Evolutionary conservation across 1,284 basidiomycete species (phyloP).

Genomic region (Fomitopsis palustris): DNA sequence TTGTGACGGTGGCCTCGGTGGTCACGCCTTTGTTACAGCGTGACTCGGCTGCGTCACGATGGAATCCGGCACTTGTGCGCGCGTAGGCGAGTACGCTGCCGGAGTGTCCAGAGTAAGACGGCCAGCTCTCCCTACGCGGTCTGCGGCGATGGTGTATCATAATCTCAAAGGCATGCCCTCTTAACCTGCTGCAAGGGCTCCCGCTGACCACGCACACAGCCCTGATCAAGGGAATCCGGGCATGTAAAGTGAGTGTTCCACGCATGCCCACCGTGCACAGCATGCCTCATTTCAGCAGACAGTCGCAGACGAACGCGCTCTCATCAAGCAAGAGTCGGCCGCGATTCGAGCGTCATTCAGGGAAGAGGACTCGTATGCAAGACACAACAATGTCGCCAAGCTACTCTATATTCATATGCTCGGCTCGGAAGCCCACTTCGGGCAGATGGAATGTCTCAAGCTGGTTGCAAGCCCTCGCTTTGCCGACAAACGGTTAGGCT

Average conservation of each 20-base stretch:
- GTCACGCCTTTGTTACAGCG: not conserved
- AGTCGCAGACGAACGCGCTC: constrained; percentile 94
- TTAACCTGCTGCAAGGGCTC: not conserved
- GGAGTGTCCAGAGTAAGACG: constrained; percentile 2
- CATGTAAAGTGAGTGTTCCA: constrained; percentile 72
- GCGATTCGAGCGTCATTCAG: constrained; percentile 97
- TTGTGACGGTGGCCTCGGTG: not conserved
- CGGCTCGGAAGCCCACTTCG: constrained; percentile 98
- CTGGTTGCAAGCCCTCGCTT: constrained; percentile 98
- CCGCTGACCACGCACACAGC: constrained; percentile 44
- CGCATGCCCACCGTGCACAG: constrained; percentile 15
- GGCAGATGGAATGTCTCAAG: constrained; percentile 99
- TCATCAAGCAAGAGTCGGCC: constrained; percentile 98
- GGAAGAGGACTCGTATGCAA: constrained; percentile 91
- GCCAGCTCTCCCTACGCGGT: constrained; percentile 5
- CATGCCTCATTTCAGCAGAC: constrained; percentile 58
- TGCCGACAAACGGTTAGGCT: constrained; percentile 95
- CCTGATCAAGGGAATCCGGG: constrained; percentile 91
- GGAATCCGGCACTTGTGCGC: not conserved
- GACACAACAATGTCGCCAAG: constrained; percentile 98
- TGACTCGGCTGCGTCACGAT: not conserved
- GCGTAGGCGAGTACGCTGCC: not conserved
- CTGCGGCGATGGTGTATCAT: constrained; percentile 69
- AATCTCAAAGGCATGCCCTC: constrained; percentile 77
- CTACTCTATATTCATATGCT: constrained; percentile 99